Evolutionary conservation across 179 eudicot genomes (phyloP).

Genomic region (Silene coronaria): DNA sequence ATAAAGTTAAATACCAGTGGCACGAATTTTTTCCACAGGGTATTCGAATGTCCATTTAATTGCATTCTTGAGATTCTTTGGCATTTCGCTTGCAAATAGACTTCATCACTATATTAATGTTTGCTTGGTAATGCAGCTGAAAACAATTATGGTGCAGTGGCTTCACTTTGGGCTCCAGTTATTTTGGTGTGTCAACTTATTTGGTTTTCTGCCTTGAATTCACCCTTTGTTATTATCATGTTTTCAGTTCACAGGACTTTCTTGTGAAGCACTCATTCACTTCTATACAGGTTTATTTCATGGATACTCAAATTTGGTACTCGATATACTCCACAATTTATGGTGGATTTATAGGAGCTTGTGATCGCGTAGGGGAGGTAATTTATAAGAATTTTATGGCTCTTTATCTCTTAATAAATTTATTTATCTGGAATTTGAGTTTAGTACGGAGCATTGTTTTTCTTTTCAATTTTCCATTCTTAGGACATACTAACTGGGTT

Average conservation of each 20-base stretch:
- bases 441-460: background rate
- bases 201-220: conserved; percentile 1
- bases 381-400: conserved; percentile 9
- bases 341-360: conserved; percentile 94
- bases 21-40: conserved; percentile 92
- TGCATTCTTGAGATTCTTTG: conserved; percentile 14
- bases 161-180: conserved; percentile 88
- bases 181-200: conserved; percentile 50
- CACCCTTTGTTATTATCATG: conserved; percentile 10
- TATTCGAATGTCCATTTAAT: conserved; percentile 23
- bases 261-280: conserved; percentile 1
- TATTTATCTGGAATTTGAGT: background rate
- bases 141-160: conserved; percentile 64
- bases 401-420: background rate
- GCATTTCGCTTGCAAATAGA: background rate
- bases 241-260: conserved; percentile 16
- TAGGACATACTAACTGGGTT: too few relatives aligned
- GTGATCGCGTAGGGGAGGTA: conserved; percentile 97
- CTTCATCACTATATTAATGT: conserved; percentile 23
- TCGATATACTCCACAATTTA: conserved; percentile 72
- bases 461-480: background rate
- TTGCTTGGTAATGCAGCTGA: conserved; percentile 50
- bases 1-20: conserved; percentile 64
- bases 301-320: conserved; percentile 98
- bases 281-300: conserved; percentile 77